phyloP scores from a whole-genome alignment of 495 filamentous ascomycete species.

The Trichoderma virens region DNA sequence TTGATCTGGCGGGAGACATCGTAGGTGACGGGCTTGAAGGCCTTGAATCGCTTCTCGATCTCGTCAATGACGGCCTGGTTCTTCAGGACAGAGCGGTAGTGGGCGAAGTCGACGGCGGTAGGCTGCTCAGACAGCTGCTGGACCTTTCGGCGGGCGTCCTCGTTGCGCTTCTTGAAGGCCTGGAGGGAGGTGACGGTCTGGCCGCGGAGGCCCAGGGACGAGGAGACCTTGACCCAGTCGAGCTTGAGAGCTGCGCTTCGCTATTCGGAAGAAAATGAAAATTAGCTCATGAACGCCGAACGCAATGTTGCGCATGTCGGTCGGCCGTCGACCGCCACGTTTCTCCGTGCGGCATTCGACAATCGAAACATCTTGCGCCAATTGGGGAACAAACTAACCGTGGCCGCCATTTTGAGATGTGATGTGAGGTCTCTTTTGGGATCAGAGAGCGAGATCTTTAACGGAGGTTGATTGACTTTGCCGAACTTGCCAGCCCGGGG shows the following conservation, averaged over 20 bases:
- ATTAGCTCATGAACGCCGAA: conserved; percentile 37
- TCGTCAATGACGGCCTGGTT: conserved; percentile 91
- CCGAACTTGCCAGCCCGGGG: conserved; percentile 7
- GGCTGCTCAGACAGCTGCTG: conserved; percentile 67
- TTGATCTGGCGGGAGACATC: conserved; percentile 87
- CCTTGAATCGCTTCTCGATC: conserved; percentile 87
- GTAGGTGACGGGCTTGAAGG: conserved; percentile 85
- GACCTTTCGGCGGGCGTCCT: conserved; percentile 92
- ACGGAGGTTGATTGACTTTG: conserved; percentile 10
- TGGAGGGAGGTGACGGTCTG: conserved; percentile 83
- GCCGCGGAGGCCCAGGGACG: conserved; percentile 90
- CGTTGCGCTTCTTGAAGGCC: conserved; percentile 99
- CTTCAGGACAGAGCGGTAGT: conserved; percentile 88
- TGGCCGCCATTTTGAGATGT: not conserved
- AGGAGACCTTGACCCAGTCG: conserved; percentile 91
- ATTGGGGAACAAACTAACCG: conserved; percentile 13
- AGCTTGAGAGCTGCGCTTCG: conserved; percentile 98
- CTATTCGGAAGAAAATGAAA: conserved; percentile 45
- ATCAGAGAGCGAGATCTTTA: not conserved
- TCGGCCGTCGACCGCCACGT: not conserved
- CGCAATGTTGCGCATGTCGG: not conserved
- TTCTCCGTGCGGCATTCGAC: not conserved
- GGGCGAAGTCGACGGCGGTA: conserved; percentile 79
- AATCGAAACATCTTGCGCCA: not conserved
- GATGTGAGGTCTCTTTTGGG: not conserved